phyloP scores from a whole-genome alignment of 2,329 filamentous ascomycete species.

The Talaromyces pinophilus region DNA sequence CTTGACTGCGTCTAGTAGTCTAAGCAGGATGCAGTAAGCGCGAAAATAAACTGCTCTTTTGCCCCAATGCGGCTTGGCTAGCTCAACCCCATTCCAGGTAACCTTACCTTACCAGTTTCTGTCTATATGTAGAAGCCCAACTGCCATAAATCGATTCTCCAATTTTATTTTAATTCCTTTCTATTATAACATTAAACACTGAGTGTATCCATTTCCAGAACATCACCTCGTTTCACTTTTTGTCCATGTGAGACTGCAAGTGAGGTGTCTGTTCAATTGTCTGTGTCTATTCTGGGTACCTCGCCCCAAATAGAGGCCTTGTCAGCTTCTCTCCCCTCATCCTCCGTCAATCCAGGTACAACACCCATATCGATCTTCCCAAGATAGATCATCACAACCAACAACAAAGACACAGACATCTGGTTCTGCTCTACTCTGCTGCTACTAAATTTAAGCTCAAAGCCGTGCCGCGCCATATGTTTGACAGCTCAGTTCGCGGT shows the following conservation, averaged over 20 bases:
- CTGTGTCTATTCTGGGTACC: not conserved
- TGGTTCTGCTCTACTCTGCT: slow-evolving; percentile 3
- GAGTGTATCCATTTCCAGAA: not conserved
- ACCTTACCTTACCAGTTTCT: not conserved
- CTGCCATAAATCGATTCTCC: not conserved
- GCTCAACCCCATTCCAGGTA: not conserved
- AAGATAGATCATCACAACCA: not conserved
- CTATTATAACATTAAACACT: not conserved
- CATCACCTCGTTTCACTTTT: not conserved
- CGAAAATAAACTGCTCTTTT: not conserved
- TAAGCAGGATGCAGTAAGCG: slow-evolving; percentile 7
- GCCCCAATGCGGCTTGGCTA: slow-evolving; percentile 15
- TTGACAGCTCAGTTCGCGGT: slow-evolving; percentile 13
- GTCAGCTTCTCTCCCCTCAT: not conserved
- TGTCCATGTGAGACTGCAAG: not conserved
- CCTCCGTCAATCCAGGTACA: not conserved
- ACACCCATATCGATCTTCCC: not conserved
- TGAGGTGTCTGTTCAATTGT: not conserved
- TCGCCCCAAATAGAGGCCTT: not conserved
- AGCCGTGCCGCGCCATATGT: slow-evolving; percentile 16
- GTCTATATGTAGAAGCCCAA: slow-evolving; percentile 15
- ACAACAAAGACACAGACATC: slow-evolving; percentile 5
- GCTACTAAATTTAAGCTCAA: slow-evolving; percentile 16
- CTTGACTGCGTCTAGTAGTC: not conserved
- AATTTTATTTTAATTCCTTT: not conserved